These are phyloP conservation scores for Klebsormidium nitens DNA, from an alignment of 139 green algal species.

Conservation along the genomic window DNA sequence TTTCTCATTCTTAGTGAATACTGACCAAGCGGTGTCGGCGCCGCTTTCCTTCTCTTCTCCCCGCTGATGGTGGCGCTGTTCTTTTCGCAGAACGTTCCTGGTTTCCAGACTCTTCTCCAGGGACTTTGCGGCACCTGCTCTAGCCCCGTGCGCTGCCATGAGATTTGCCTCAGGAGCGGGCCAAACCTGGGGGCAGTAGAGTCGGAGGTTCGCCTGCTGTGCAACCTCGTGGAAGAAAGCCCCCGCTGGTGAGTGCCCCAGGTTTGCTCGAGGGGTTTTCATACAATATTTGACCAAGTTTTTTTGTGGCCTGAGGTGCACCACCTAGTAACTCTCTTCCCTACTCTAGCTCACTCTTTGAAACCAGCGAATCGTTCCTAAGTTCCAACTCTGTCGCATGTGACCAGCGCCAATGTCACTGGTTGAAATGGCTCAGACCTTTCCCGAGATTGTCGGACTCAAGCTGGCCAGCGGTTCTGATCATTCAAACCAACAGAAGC, in stretches of 20 bases:
- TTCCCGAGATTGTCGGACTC: not conserved
- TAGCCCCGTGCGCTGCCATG: not conserved
- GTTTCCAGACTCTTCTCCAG: constrained; percentile 13
- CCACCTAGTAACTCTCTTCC: not conserved
- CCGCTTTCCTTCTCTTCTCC: no score
- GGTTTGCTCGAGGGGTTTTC: not conserved
- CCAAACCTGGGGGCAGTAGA: constrained; percentile 2
- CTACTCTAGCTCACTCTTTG: not conserved
- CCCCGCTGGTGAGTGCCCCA: not conserved
- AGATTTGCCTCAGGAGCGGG: not conserved
- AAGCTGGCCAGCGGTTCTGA: not conserved
- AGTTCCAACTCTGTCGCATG: not conserved
- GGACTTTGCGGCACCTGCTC: constrained; percentile 20
- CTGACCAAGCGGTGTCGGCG: no score
- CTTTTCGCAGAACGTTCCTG: constrained; percentile 11
- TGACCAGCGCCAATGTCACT: not conserved
- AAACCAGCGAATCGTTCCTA: no score
- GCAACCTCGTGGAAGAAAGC: not conserved
- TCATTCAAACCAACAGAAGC: not conserved
- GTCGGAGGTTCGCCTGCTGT: constrained; percentile 20
- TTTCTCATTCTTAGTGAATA: no score
- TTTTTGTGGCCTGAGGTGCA: not conserved
- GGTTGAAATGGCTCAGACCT: not conserved
- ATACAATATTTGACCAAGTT: not conserved
- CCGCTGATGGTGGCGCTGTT: no score